These are phyloP conservation scores for Phragmites australis DNA, from an alignment of 176 grass and related monocot genomes.

Conservation along the genomic window DNA sequence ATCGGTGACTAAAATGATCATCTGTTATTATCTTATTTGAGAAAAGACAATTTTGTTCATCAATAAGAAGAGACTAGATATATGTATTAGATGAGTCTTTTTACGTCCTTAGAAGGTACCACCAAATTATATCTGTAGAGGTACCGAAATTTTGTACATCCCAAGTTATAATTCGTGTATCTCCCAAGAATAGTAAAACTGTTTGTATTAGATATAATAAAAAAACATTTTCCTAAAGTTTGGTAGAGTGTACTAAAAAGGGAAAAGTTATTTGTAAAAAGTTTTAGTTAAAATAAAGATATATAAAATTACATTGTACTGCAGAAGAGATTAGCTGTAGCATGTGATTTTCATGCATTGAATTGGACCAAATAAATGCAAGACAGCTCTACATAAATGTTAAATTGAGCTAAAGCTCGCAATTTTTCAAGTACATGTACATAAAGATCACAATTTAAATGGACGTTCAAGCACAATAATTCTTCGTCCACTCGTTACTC, in stretches of 20 bases:
- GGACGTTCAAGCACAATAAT: not conserved
- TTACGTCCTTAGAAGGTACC: too few species aligned
- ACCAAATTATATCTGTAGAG: too few species aligned
- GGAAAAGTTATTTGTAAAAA: not conserved
- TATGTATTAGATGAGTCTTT: too few species aligned
- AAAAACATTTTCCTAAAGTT: not conserved
- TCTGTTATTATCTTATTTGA: not conserved
- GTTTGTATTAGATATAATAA: too few species aligned
- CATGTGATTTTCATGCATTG: conserved; percentile 51
- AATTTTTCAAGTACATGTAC: conserved; percentile 19
- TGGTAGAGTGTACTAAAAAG: not conserved
- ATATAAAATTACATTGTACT: conserved; percentile 6
- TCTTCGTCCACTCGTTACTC: not conserved
- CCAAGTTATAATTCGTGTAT: too few species aligned
- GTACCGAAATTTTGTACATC: too few species aligned
- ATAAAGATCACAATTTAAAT: conserved; percentile 27
- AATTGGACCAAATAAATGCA: conserved; percentile 50
- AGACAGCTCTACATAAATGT: conserved; percentile 30
- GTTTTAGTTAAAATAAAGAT: not conserved
- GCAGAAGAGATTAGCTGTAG: conserved; percentile 26
- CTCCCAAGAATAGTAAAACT: too few species aligned
- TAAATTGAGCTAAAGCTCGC: not conserved
- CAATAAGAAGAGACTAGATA: not conserved
- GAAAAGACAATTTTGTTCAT: not conserved
- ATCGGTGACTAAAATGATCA: not conserved